Conservation (phyloP, 805 yeast species). For the Komagataella mondaviorum region DNA sequence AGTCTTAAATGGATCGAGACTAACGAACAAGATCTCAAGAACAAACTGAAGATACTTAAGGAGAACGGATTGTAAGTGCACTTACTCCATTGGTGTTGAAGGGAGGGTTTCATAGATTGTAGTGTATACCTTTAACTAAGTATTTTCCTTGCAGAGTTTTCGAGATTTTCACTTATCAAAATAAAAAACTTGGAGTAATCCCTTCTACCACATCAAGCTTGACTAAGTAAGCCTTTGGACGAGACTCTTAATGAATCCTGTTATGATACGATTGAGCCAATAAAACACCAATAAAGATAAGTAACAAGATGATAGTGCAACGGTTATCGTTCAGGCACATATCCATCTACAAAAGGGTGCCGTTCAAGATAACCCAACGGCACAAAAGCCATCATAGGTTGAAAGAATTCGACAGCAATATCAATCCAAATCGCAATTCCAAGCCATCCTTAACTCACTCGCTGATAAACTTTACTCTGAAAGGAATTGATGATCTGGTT, state of each 20-base stretch:
- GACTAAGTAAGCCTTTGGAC: background rate
- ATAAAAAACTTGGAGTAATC: background rate
- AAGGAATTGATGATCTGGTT: background rate
- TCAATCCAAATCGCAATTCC: background rate
- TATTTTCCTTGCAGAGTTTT: background rate
- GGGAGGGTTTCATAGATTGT: background rate
- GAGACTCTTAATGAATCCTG: background rate
- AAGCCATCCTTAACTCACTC: background rate
- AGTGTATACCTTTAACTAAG: background rate
- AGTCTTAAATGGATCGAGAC: conserved; percentile 80
- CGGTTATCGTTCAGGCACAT: background rate
- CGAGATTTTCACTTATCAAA: background rate
- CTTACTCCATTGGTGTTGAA: background rate
- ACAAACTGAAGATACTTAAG: conserved; percentile 36
- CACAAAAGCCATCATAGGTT: background rate
- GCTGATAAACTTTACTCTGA: background rate
- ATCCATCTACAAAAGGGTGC: background rate
- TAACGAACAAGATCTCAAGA: conserved; percentile 54
- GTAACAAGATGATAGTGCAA: background rate
- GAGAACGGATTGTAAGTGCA: conserved; percentile 3
- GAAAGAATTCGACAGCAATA: background rate
- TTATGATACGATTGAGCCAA: background rate
- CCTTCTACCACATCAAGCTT: background rate
- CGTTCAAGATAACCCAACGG: background rate
- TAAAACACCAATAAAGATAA: background rate